Evolutionary conservation across 805 yeast genomes (phyloP), one percentile per base, ranked within the genome.

Genomic region (Schizosaccharomyces cryophilus): DNA sequence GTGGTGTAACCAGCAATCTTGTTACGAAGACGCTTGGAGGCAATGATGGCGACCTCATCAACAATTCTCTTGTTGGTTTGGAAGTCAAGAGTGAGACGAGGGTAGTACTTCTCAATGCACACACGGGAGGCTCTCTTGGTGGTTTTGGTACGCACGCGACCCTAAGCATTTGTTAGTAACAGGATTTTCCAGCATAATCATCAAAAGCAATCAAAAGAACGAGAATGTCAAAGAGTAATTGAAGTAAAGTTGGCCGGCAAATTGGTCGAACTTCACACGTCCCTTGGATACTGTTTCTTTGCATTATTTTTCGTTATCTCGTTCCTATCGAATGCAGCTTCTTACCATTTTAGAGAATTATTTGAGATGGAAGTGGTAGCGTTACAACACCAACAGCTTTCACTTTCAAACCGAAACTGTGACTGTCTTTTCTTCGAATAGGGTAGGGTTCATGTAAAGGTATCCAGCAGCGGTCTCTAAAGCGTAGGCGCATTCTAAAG

Each of bases 1-100:
- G 98, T 93, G 79, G 98, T 93, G 95, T 90, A 93, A 78, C 99
- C 99, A 77, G 99, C 98, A 74, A 93, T 94, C 87, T 93, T 93
- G 93, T 93, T 93, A 83, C 99, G 93, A 78, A 93, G 85, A 81
- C 99, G 87, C 85, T 93, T 93, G 74, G 98, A 87, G 78, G 90
- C 96, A 75, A 93, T 94, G 77, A 86, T 89, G 70, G 99, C 98
- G 73, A 93, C 89, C 79, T 94, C 96, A 73, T 87, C 85, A 73
- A 96, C 85, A 76, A 94, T 84, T 82, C 98, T 90, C 85, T 93
- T 93, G 96, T 93, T 93, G 85, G 94, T 87, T 83, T 93, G 96
- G 78, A 93, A 93, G 80, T 93, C 99, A 80, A 87, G 80, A 72
- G 97, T 90, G 79, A 93, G 87, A 82, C 94, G 93, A 78, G 99